Percentiles rank a stretch among this genome's conserved stretches.
Conservation (phyloP, 2,329 filamentous ascomycete species). For the Fusarium paranaense region DNA sequence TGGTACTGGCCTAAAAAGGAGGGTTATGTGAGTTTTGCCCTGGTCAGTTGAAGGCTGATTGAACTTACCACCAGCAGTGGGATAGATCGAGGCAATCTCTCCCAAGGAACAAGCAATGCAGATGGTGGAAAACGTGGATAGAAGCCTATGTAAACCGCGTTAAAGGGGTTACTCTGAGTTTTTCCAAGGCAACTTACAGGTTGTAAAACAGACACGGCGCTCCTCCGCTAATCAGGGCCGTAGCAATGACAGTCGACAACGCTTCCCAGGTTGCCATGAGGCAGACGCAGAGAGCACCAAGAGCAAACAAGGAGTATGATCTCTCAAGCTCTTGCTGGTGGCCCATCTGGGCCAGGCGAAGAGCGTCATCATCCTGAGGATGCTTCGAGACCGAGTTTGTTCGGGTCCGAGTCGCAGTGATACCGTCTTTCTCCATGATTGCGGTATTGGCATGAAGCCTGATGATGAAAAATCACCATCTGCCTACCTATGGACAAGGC, state of each 20-base stretch:
- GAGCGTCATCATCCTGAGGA: constrained; percentile 20
- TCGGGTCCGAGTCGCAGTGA: not conserved
- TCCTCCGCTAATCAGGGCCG: constrained; percentile 57
- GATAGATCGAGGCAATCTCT: constrained; percentile 37
- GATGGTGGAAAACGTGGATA: constrained; percentile 27
- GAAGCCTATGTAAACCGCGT: constrained; percentile 1
- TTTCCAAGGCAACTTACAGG: not conserved
- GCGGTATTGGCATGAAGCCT: not conserved
- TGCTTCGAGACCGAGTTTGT: not conserved
- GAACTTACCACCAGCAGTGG: constrained; percentile 31
- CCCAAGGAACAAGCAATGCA: constrained; percentile 32
- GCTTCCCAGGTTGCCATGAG: constrained; percentile 66
- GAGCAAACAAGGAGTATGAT: constrained; percentile 56
- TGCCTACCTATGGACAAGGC: not conserved
- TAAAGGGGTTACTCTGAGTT: not conserved
- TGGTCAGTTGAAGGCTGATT: not conserved
- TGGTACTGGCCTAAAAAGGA: constrained; percentile 30
- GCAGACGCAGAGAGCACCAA: constrained; percentile 58
- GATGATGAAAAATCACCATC: not conserved
- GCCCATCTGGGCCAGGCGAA: constrained; percentile 44
- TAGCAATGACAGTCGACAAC: constrained; percentile 57
- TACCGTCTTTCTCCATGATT: constrained; percentile 15
- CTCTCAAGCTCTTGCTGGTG: constrained; percentile 46
- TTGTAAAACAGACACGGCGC: constrained; percentile 58
- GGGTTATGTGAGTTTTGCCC: not conserved